Conservation (phyloP, 768 basidiomycete genomes). For the Epithele typhae region DNA sequence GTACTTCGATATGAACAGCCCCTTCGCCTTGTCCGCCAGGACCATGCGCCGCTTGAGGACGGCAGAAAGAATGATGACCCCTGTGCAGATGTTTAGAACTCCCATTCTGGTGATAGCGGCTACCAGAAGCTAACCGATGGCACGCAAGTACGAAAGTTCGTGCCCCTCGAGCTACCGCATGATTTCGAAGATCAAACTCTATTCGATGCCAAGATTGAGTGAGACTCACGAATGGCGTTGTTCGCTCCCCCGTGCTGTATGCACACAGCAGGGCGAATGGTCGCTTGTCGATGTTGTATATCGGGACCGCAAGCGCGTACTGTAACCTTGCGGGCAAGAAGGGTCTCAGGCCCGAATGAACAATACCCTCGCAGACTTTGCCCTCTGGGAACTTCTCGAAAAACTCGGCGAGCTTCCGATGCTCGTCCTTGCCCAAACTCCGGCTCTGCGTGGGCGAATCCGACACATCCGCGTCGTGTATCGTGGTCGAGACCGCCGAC, state of each 20-base stretch:
- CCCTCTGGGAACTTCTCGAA: conserved; percentile 81
- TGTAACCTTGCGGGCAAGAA: conserved; percentile 80
- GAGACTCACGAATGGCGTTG: conserved; percentile 69
- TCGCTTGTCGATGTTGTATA: conserved; percentile 89
- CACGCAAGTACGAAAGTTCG: conserved; percentile 86
- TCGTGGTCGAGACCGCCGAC: conserved; percentile 59
- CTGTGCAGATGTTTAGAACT: conserved; percentile 25
- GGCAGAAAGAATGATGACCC: conserved; percentile 90
- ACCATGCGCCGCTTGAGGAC: conserved; percentile 92
- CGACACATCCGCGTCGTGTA: conserved; percentile 65
- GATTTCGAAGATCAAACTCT: background rate
- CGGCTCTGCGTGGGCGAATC: conserved; percentile 44
- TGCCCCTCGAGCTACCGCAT: conserved; percentile 70
- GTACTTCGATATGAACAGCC: conserved; percentile 87
- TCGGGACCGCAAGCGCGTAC: conserved; percentile 87
- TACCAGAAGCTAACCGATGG: conserved; percentile 58
- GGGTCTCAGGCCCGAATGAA: conserved; percentile 77
- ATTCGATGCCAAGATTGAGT: background rate
- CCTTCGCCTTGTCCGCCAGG: conserved; percentile 91
- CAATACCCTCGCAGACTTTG: conserved; percentile 80
- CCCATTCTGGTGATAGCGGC: no score
- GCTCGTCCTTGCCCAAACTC: conserved; percentile 61
- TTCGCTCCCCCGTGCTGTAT: conserved; percentile 80
- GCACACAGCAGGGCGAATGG: conserved; percentile 90
- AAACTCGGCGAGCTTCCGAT: conserved; percentile 69